These are phyloP conservation scores for Elongisporangium prolatum DNA, from an alignment of 352 stramenopile species.

Conservation along the genomic window DNA sequence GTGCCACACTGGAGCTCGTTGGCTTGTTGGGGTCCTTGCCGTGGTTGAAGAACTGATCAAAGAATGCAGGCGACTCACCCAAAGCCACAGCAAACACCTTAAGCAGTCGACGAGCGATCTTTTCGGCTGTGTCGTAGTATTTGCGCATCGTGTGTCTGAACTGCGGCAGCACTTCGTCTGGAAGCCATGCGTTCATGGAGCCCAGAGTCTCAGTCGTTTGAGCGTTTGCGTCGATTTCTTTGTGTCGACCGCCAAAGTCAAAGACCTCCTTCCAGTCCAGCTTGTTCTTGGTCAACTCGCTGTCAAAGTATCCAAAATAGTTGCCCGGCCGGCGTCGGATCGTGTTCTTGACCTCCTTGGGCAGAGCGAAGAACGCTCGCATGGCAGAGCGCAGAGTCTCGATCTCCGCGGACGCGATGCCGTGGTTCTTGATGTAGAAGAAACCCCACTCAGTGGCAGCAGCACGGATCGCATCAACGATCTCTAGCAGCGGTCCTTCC, in stretches of 20 bases:
- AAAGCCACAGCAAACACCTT: too few relatives aligned
- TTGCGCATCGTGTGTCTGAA: too few relatives aligned
- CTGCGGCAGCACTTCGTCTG: too few relatives aligned
- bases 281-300: conserved; percentile 88
- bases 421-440: conserved; percentile 85
- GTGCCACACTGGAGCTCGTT: too few relatives aligned
- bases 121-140: too few relatives aligned
- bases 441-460: conserved; percentile 80
- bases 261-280: conserved; percentile 84
- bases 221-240: conserved; percentile 11
- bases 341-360: conserved; percentile 34
- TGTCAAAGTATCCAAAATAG: conserved; percentile 85
- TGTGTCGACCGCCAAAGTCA: conserved; percentile 30
- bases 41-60: too few relatives aligned
- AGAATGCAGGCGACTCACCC: too few relatives aligned
- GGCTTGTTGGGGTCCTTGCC: too few relatives aligned
- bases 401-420: conserved; percentile 42
- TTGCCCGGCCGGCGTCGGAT: conserved; percentile 67
- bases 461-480: conserved; percentile 28
- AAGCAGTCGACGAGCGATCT: too few relatives aligned
- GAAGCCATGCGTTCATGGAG: conserved; percentile 86
- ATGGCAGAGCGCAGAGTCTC: conserved; percentile 41
- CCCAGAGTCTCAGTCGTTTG: conserved; percentile 63
- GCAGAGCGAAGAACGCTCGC: conserved; percentile 67
- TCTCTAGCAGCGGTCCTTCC: conserved; percentile 6